Conservation (phyloP, 2,329 filamentous ascomycete species). For the Ceratocystis smalleyi region DNA sequence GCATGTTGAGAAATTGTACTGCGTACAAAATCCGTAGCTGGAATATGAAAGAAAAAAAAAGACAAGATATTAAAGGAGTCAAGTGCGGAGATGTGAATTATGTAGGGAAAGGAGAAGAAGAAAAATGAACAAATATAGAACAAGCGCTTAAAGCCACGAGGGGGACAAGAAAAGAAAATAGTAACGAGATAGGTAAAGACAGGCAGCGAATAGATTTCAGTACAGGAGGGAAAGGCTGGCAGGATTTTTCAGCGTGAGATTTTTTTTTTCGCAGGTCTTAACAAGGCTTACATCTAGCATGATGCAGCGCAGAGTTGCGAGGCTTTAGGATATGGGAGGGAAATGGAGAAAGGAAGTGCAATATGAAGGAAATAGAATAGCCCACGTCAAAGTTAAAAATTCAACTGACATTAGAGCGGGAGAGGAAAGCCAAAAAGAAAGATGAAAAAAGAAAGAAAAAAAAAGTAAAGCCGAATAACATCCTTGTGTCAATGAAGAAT, state of each 20-base stretch:
- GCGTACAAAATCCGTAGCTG: not conserved
- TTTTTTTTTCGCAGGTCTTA: not conserved
- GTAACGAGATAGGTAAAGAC: not conserved
- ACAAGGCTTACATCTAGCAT: not conserved
- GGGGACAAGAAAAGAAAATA: not conserved
- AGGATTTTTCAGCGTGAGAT: not conserved
- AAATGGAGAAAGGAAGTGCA: not conserved
- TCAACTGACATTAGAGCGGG: not conserved
- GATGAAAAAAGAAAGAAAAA: not conserved
- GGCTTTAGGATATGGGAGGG: not conserved
- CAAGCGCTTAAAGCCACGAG: not conserved
- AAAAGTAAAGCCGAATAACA: not conserved
- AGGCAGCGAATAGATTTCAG: not conserved
- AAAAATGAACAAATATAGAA: not conserved
- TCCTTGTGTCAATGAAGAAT: not conserved
- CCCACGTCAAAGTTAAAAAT: not conserved
- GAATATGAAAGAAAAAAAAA: not conserved
- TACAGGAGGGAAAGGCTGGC: not conserved
- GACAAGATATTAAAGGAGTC: not conserved
- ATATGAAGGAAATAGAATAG: not conserved
- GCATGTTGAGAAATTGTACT: conserved; percentile 6
- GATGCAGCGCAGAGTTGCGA: not conserved
- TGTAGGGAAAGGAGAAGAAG: not conserved
- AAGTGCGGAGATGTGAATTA: not conserved
- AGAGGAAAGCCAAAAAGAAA: not conserved